These are phyloP conservation scores for Fraxinus anomala DNA, from an alignment of 257 asterid species.

Conservation along the genomic window DNA sequence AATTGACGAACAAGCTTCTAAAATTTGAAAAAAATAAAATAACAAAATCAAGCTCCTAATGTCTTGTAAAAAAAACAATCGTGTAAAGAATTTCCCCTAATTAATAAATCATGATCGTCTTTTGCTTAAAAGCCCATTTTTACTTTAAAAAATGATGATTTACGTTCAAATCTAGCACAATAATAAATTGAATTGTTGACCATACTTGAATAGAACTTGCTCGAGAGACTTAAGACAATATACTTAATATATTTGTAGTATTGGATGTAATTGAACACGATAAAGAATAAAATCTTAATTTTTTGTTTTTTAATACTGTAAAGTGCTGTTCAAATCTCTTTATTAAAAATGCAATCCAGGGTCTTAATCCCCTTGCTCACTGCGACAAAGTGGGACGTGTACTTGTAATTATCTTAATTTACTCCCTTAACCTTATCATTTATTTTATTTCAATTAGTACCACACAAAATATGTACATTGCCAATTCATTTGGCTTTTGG, in stretches of 20 bases:
- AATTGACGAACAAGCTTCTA: no score
- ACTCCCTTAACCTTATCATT: background rate
- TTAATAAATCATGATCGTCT: no score
- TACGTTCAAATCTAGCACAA: background rate
- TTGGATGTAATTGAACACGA: no score
- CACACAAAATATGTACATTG: background rate
- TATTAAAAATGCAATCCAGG: background rate
- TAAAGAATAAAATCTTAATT: background rate
- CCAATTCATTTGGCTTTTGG: background rate
- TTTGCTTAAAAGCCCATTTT: background rate
- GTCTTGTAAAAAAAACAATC: no score
- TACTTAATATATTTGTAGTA: background rate
- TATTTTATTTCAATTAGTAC: background rate
- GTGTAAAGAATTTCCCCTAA: no score
- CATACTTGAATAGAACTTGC: background rate
- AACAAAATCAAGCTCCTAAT: no score
- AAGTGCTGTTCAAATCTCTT: background rate
- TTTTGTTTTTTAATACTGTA: background rate
- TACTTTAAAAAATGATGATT: background rate
- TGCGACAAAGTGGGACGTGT: background rate
- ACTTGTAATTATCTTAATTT: background rate
- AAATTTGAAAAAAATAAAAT: no score
- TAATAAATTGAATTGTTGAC: background rate
- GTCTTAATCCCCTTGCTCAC: background rate
- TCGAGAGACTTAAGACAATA: background rate